Evolutionary conservation across 2,329 filamentous ascomycete species (phyloP), one percentile per base, ranked within the genome.

Genomic region (Botrytis fragariae): DNA sequence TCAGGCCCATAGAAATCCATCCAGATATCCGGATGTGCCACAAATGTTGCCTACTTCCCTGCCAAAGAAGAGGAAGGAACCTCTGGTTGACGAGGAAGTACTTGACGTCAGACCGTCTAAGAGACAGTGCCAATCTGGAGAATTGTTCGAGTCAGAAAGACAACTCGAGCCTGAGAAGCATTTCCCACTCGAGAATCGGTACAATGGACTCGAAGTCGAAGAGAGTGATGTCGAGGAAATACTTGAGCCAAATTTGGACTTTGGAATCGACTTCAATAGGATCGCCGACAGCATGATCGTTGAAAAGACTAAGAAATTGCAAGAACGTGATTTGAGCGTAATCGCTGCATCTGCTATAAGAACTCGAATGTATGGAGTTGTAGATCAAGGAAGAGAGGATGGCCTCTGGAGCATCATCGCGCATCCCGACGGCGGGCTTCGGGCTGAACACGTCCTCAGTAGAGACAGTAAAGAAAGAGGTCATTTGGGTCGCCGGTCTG

Each of bases 301-400:
- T 10, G 25, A 29, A 39, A 14, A 67, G 16, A 6, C 7, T 10
- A 14, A 2, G 4, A 3, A 42, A 32, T 32, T n/a, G 18, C 8
- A 29, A 4, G 35, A 39, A 20, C 14, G n/a, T 42, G 45, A 3
- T n/a, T 12, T 39, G n/a, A 35, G 8, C 22, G 6, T 4, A 9
- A 1, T 3, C 20, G 5, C 18, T 3, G 9, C 16, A 0, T 8
- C 20, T 20, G 3, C 6, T 32, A n/a, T 14, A 4, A 16, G 20
- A 9, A 9, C 35, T 14, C 16, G 20, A 2, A 68, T 25, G 7
- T 35, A 32, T 22, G 18, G 32, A 3, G 14, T 0, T 29, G 3
- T 9, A 6, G 25, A 22, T 8, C 45, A 51, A 39, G 45, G n/a
- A 64, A 32, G 10, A 29, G 16, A 51, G 22, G 1, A 4, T 1